Base-by-base conservation (phyloP, 257 asterid genomes). In the Primulina eburnea region DNA sequence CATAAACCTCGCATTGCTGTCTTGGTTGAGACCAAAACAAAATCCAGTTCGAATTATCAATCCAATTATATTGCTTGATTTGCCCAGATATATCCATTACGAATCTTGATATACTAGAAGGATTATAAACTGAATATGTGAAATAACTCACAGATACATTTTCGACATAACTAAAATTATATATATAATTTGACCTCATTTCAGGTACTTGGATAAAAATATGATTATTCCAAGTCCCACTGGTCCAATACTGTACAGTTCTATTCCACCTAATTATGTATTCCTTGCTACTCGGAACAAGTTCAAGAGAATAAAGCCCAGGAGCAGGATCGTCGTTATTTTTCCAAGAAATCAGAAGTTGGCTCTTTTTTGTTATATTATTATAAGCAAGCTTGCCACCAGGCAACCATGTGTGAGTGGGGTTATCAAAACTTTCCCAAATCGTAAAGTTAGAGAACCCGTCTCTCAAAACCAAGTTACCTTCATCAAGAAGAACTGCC, bases 321-420 rank as follows among this genome's bases (percentile, higher is more conserved):
- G 82, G 78, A 1, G 96, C 81, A 29, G 96, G 98, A 79, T 92
- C 94, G 21, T 92, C 90, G 3, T 71, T 69, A 58, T 85, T 92
- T 52, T 73, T 89, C 98, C 98, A 92, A 1, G 94, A 92, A 72
- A 82, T 89, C 47, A 92, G 74, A n/a, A 67, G 82, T 58, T 83
- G 90, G 56, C 64, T 80, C 11, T 0, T 78, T 1, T 20, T 57
- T 2, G 86, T 92, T 8, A 73, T 67, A 63, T 85, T 92, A 57
- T 89, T 72, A 6, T 79, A 88, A 0, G 87, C 70, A 78, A 92
- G 71, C 74, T 77, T 92, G 4, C 85, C 80, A 53, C 84, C 94
- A 20, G 95, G 94, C 65, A 92, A 72, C 96, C 95, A 92, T 32
- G 96, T 88, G 61, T 85, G 32, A 16, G 63, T 78, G 2, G 90